Conservation (phyloP, 208 protist species). For the Blechomonas ayalai region DNA sequence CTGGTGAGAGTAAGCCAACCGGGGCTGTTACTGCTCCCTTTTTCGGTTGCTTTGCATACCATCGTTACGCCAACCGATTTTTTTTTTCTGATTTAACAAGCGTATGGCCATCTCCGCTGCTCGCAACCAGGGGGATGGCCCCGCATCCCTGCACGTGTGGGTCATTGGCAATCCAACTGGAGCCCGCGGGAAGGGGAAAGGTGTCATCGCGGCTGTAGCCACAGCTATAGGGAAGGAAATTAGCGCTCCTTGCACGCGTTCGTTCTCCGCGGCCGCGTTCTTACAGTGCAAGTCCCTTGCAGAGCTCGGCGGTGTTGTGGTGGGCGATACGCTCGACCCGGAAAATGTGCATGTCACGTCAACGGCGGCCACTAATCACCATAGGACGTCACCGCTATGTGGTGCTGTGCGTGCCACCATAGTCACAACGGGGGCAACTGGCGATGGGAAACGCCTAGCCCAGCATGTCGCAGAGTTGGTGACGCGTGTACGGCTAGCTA, state of each 20-base stretch:
- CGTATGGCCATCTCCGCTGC: no score
- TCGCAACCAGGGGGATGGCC: no score
- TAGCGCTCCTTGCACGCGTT: neutral
- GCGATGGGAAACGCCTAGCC: slow-evolving; percentile 5
- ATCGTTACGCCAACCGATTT: no score
- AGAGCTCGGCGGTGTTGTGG: no score
- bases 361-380: neutral
- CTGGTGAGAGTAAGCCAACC: no score
- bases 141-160: no score
- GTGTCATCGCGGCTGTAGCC: slow-evolving; percentile 1
- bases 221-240: slow-evolving; percentile 9
- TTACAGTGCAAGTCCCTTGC: neutral
- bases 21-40: no score
- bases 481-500: slow-evolving; percentile 1
- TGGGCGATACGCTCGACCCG: no score
- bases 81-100: slow-evolving; percentile 7
- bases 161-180: slow-evolving; percentile 58
- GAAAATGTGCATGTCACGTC: neutral
- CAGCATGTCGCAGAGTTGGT: slow-evolving; percentile 8
- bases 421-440: slow-evolving; percentile 7
- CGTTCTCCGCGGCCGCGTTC: slow-evolving; percentile 2
- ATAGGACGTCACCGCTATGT: neutral
- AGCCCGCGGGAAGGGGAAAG: slow-evolving; percentile 25
- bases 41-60: no score
- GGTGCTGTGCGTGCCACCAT: slow-evolving; percentile 7